These are phyloP conservation scores for Eucalyptus polyanthemos DNA, from an alignment of 345 rosid genomes.

Conservation along the genomic window DNA sequence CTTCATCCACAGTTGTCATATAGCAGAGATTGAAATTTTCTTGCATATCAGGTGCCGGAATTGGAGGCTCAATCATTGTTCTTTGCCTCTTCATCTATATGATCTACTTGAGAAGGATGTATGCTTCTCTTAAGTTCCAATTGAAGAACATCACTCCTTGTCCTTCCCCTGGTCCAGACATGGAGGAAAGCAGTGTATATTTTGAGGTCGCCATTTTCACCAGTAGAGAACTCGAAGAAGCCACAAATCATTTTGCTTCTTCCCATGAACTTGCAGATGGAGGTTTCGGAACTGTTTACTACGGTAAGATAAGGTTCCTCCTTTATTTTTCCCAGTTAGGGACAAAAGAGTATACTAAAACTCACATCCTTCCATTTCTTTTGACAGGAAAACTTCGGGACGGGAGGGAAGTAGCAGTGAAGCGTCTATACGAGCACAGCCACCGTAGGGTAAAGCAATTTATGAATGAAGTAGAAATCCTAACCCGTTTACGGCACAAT, in stretches of 20 bases:
- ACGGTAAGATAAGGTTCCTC: conserved; percentile 20
- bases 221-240: conserved; percentile 35
- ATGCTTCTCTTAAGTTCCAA: not conserved
- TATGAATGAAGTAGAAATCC: conserved; percentile 15
- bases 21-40: not conserved
- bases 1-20: not conserved
- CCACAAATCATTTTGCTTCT: conserved; percentile 29
- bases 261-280: conserved; percentile 46
- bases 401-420: conserved; percentile 21
- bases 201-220: conserved; percentile 45
- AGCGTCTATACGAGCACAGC: conserved; percentile 13
- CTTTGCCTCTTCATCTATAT: not conserved
- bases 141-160: not conserved
- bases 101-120: conserved; percentile 1
- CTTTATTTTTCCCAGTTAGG: not conserved
- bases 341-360: not conserved
- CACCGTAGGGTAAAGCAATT: conserved; percentile 8
- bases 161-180: conserved; percentile 15
- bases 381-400: conserved; percentile 8
- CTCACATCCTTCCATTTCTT: not conserved
- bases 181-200: conserved; percentile 12
- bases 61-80: conserved; percentile 9
- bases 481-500: conserved; percentile 15
- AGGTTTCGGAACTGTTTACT: conserved; percentile 59
- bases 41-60: not conserved